These are phyloP conservation scores for Penicillium sp. DNA, from an alignment of 2,329 filamentous ascomycete genomes.

Conservation along the genomic window DNA sequence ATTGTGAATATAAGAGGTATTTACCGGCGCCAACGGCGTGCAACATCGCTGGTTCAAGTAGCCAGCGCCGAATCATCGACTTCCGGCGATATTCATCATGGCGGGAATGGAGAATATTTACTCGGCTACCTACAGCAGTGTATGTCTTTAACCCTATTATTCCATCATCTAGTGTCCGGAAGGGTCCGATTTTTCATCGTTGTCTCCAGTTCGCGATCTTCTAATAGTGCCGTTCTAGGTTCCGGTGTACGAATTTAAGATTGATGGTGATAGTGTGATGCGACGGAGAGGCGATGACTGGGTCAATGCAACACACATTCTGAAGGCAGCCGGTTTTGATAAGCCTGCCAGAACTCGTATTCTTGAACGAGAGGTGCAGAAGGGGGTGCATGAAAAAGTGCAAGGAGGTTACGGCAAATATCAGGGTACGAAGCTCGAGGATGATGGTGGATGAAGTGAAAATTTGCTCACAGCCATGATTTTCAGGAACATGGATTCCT, in stretches of 20 bases:
- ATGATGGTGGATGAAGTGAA: neutral
- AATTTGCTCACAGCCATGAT: slow-evolving; percentile 4
- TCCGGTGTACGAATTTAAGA: slow-evolving; percentile 90
- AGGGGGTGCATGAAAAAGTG: slow-evolving; percentile 94
- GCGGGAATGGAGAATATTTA: slow-evolving; percentile 51
- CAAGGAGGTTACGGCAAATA: slow-evolving; percentile 99
- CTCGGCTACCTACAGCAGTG: slow-evolving; percentile 65
- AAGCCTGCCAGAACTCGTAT: slow-evolving; percentile 95
- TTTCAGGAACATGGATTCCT: slow-evolving; percentile 88
- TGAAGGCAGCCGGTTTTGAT: slow-evolving; percentile 95
- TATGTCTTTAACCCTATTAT: slow-evolving; percentile 29
- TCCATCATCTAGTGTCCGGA: neutral
- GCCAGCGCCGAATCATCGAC: slow-evolving; percentile 12
- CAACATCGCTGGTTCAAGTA: slow-evolving; percentile 22
- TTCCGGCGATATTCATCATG: slow-evolving; percentile 28
- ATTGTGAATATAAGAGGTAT: slow-evolving; percentile 11
- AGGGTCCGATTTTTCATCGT: neutral
- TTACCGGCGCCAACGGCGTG: slow-evolving; percentile 10
- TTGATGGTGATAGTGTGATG: slow-evolving; percentile 92
- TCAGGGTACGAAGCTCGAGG: slow-evolving; percentile 61
- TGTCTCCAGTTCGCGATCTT: neutral
- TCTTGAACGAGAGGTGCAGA: slow-evolving; percentile 93
- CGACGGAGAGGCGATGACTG: slow-evolving; percentile 87
- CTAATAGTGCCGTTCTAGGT: slow-evolving; percentile 57
- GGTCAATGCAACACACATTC: slow-evolving; percentile 99